A percentile compares a stretch with the other conserved stretches of the same genome.
These are phyloP conservation scores for Diaporthe batatas DNA, from an alignment of 2,329 filamentous ascomycete genomes.

Conservation along the genomic window DNA sequence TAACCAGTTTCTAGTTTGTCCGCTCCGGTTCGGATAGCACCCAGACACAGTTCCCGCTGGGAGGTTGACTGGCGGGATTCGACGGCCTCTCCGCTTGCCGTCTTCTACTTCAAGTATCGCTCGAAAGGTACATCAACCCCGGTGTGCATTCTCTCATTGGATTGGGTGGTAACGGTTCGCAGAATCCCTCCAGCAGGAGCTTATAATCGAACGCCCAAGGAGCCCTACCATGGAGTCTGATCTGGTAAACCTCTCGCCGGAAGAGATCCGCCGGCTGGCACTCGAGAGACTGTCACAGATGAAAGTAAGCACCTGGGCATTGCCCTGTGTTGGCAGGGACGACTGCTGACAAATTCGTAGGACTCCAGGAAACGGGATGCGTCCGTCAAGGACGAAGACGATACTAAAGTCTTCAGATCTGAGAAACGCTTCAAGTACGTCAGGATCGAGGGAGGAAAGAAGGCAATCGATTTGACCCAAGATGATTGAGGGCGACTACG, in stretches of 20 bases:
- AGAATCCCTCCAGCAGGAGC: conserved; percentile 51
- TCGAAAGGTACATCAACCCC: conserved; percentile 45
- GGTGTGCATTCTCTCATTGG: background rate
- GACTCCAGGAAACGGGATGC: conserved; percentile 41
- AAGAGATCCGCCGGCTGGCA: conserved; percentile 49
- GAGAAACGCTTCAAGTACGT: conserved; percentile 35
- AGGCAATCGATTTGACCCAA: conserved; percentile 42
- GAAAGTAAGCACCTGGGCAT: conserved; percentile 45
- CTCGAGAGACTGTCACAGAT: conserved; percentile 49
- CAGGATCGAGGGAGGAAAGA: conserved; percentile 34
- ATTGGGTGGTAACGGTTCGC: background rate
- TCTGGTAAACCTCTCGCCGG: conserved; percentile 44
- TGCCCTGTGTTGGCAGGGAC: background rate
- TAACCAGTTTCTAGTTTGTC: conserved; percentile 3
- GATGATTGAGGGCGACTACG: background rate
- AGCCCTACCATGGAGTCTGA: conserved; percentile 44
- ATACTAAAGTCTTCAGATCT: conserved; percentile 41
- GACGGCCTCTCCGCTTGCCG: conserved; percentile 47
- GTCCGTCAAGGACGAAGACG: conserved; percentile 48
- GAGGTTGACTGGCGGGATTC: no score
- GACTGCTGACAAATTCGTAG: background rate
- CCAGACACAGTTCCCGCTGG: no score
- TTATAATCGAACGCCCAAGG: conserved; percentile 48
- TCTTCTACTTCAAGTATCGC: conserved; percentile 51
- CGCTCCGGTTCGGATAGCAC: no score